Conservation (phyloP, 192 early-diverging fungal genomes). For the Neocallimastix lanati region DNA sequence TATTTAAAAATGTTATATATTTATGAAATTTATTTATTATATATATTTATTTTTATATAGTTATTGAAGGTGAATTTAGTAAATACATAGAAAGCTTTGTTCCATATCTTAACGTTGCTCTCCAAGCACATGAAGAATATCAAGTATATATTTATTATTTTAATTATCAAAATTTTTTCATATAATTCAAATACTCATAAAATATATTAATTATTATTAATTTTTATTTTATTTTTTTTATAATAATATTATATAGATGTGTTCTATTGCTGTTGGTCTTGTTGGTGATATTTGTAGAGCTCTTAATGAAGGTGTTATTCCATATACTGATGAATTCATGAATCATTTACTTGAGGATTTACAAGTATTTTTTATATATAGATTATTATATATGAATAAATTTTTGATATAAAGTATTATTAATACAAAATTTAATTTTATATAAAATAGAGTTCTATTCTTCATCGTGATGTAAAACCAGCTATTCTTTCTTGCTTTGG, state of each 20-base stretch:
- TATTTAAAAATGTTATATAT: too few species aligned
- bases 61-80: constrained; percentile 67
- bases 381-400: too few species aligned
- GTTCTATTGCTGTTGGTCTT: constrained; percentile 83
- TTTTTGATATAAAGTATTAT: too few species aligned
- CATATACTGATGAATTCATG: constrained; percentile 81
- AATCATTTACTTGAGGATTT: constrained; percentile 57
- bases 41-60: too few species aligned
- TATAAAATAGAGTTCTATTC: constrained; percentile 29
- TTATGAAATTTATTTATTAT: too few species aligned
- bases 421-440: not conserved
- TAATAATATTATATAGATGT: constrained; percentile 32
- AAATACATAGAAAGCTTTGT: constrained; percentile 78
- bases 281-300: constrained; percentile 92
- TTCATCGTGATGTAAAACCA: constrained; percentile 79
- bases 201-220: not conserved
- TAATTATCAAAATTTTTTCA: too few species aligned
- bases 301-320: constrained; percentile 47
- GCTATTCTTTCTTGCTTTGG: constrained; percentile 89
- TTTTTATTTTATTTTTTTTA: not conserved
- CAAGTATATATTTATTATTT: constrained; percentile 5
- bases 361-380: constrained; percentile 31
- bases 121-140: constrained; percentile 81
- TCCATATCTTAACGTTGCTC: constrained; percentile 56
- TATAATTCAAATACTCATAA: too few species aligned